Percentiles rank a stretch among this genome's conserved stretches.
Evolutionary conservation across 2,329 filamentous ascomycete species (phyloP).

Genomic region (Aureobasidium sp.): DNA sequence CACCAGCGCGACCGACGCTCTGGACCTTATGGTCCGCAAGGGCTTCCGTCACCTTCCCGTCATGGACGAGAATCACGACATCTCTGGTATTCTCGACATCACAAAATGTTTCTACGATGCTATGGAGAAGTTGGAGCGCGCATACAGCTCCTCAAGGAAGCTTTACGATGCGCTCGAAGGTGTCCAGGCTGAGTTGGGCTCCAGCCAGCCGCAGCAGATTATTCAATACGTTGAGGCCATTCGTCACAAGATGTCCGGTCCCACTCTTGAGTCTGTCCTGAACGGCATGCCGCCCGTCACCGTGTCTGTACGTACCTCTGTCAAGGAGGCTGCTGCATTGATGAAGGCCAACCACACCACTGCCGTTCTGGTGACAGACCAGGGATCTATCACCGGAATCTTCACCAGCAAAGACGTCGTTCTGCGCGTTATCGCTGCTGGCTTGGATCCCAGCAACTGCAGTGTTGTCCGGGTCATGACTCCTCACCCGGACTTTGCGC

Average conservation of each 20-base stretch:
- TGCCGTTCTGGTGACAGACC: conserved; percentile 89
- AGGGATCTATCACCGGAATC: conserved; percentile 95
- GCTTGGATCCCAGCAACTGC: conserved; percentile 86
- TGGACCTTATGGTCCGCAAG: conserved; percentile 97
- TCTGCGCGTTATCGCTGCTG: conserved; percentile 91
- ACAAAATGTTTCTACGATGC: conserved; percentile 99
- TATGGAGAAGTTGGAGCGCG: conserved; percentile 98
- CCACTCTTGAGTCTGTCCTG: conserved; percentile 87
- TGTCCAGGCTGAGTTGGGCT: conserved; percentile 91
- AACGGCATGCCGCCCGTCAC: conserved; percentile 88
- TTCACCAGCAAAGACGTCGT: conserved; percentile 99
- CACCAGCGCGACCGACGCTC: conserved; percentile 92
- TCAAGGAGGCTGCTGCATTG: conserved; percentile 86
- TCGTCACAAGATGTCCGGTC: conserved; percentile 92
- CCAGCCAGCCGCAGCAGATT: conserved; percentile 94
- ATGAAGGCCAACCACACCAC: conserved; percentile 99
- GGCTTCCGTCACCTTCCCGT: conserved; percentile 95
- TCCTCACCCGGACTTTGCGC: conserved; percentile 95
- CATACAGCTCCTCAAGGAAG: conserved; percentile 95
- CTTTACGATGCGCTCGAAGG: conserved; percentile 96
- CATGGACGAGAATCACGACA: conserved; percentile 99
- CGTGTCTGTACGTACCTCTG: conserved; percentile 89
- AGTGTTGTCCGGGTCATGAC: conserved; percentile 99
- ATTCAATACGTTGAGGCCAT: conserved; percentile 98
- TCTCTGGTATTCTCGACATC: conserved; percentile 94